Evolutionary conservation across 2,329 filamentous ascomycete genomes (phyloP), one percentile per base, ranked within the genome.

Genomic region (Mycosphaerella sp.): DNA sequence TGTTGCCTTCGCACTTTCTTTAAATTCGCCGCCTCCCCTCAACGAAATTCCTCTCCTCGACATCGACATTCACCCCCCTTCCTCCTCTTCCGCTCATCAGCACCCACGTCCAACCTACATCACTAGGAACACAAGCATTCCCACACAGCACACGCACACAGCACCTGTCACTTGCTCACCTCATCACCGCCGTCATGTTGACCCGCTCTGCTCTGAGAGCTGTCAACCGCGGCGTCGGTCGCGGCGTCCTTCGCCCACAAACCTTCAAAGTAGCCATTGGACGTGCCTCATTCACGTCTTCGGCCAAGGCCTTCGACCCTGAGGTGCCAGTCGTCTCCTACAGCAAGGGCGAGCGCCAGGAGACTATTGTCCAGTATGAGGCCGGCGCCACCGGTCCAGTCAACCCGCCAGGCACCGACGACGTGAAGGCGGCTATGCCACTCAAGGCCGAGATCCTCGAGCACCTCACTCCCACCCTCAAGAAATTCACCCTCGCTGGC

Each of bases 401-500:
- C 37, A 53, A 45, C 13, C 63, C 68, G 17, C 56, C 66, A 12
- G 68, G 64, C 21, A 51, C 55, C 42, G 68, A 71, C 41, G 57
- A 61, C 18, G 58, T 64, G 55, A 60, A 61, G 32, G 45, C 46
- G 6, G 68, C 68, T 1, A 45, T 59, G 5, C 64, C 66, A 12
- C 60, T 71, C 44, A 62, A 63, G 43, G 30, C 41, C 2, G 53
- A 55, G 61, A 72, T 80, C 49, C 81, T 75, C 68, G 18, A 53
- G 28, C 55, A 65, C 43, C 74, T 87, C 66, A 79, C 83, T 4
- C 75, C 78, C 27, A 87, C 82, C 32, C 75, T 88, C 70, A 76
- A 81, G 70, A 84, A 79, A 70, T 84, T 87, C 77, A 81, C 76
- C 46, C 75, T 87, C 54, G 79, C 79, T 10, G 74, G 73, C 58